Percentiles rank a stretch among this genome's conserved stretches.
Evolutionary conservation across 768 basidiomycete species (phyloP).

Genomic region (Boletus eberwhitei): DNA sequence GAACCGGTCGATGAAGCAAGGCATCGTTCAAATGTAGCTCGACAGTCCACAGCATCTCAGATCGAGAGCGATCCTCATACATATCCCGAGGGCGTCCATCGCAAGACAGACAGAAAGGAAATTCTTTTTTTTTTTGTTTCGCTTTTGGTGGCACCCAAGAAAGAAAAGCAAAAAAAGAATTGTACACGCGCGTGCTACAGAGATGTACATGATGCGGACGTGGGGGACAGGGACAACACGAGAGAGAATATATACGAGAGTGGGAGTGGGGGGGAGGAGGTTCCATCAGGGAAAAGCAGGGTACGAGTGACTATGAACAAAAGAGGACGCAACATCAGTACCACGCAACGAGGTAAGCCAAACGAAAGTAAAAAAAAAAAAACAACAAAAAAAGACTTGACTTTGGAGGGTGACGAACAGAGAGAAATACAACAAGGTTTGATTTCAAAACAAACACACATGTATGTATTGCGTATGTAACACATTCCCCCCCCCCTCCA

Average conservation of each 20-base stretch:
- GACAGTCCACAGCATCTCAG: no score
- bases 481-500: constrained; percentile 11
- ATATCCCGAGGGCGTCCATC: no score
- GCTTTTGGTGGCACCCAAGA: no score
- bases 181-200: constrained; percentile 45
- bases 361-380: background rate
- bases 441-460: constrained; percentile 14
- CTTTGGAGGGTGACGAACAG: background rate
- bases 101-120: no score
- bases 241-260: background rate
- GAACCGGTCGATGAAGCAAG: no score
- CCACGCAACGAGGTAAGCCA: background rate
- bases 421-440: constrained; percentile 13
- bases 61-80: no score
- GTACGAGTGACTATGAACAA: background rate
- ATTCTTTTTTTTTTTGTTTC: no score
- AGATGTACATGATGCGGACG: constrained; percentile 5
- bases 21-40: no score
- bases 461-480: constrained; percentile 21
- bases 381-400: background rate
- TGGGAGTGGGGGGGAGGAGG: background rate
- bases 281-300: background rate
- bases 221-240: background rate
- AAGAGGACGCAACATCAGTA: background rate
- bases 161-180: background rate